phyloP scores from a whole-genome alignment of 306 rosid genomes.

The Astragalus glycyphyllos region DNA sequence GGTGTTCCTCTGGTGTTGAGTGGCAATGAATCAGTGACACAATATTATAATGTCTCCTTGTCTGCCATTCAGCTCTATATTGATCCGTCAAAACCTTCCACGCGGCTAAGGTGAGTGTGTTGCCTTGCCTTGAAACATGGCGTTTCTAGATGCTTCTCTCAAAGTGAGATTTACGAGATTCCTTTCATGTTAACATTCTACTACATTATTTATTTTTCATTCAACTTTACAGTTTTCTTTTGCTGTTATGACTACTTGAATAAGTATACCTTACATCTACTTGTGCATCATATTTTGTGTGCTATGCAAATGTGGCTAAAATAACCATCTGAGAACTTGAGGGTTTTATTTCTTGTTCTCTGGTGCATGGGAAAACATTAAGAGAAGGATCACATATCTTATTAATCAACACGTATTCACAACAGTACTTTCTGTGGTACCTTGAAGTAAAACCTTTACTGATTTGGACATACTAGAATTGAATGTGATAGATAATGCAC shows the following conservation, averaged over 20 bases:
- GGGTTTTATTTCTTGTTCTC: conserved; percentile 21
- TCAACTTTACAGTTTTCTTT: conserved; percentile 22
- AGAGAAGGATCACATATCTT: neutral
- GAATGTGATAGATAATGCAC: conserved; percentile 14
- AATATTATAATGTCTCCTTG: conserved; percentile 85
- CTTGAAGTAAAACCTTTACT: conserved; percentile 17
- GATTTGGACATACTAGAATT: conserved; percentile 19
- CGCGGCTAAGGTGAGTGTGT: conserved; percentile 60
- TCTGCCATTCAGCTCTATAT: conserved; percentile 87
- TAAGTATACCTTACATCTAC: neutral
- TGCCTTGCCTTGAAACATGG: neutral
- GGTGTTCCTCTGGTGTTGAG: conserved; percentile 82
- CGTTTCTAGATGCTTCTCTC: neutral
- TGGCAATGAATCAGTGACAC: conserved; percentile 82
- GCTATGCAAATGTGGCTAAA: conserved; percentile 4
- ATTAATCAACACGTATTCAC: neutral
- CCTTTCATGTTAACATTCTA: neutral
- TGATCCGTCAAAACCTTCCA: conserved; percentile 71
- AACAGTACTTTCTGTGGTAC: neutral
- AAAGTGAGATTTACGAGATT: neutral
- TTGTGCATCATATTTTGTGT: conserved; percentile 2
- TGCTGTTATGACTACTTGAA: conserved; percentile 15
- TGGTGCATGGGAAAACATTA: neutral
- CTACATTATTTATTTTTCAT: neutral
- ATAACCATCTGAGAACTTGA: conserved; percentile 7